A percentile compares a stretch with the other conserved stretches of the same genome.
These are phyloP conservation scores for Musa troglodytarum DNA, from an alignment of 176 grass and related monocot species.

Conservation along the genomic window DNA sequence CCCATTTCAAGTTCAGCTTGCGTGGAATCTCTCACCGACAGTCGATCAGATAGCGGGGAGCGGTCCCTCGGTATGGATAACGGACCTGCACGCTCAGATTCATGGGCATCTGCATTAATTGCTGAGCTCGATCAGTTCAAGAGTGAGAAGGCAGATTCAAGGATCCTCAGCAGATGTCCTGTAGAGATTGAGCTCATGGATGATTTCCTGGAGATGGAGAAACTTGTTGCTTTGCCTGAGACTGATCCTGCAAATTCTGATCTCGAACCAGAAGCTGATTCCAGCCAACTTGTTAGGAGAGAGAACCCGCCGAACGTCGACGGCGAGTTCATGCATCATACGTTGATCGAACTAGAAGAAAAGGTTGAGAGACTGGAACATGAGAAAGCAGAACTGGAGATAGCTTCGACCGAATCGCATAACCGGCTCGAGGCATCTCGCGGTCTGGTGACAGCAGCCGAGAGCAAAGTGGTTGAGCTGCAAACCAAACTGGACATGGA, in stretches of 20 bases:
- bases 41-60: conserved; percentile 69
- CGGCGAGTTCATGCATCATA: conserved; percentile 30
- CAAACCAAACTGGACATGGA: conserved; percentile 49
- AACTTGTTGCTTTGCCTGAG: conserved; percentile 58
- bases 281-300: conserved; percentile 28
- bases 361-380: conserved; percentile 50
- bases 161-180: conserved; percentile 23
- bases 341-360: conserved; percentile 25
- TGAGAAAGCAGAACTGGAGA: conserved; percentile 58
- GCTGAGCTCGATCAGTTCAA: conserved; percentile 79
- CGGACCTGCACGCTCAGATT: conserved; percentile 60
- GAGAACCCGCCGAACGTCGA: conserved; percentile 26
- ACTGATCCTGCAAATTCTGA: conserved; percentile 31
- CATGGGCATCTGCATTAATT: conserved; percentile 72
- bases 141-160: conserved; percentile 28
- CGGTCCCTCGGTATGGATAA: conserved; percentile 42
- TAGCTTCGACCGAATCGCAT: conserved; percentile 42
- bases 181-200: conserved; percentile 84
- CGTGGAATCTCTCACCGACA: conserved; percentile 67
- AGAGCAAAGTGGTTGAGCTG: conserved; percentile 54
- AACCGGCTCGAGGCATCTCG: conserved; percentile 39
- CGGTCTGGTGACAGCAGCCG: conserved; percentile 30
- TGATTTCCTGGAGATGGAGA: conserved; percentile 99
- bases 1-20: conserved; percentile 24
- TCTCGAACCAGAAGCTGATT: conserved; percentile 41